Percentiles rank a stretch among this genome's conserved stretches.
phyloP scores from a whole-genome alignment of 2,329 filamentous ascomycete species.

The Calonectria pauciramosa region DNA sequence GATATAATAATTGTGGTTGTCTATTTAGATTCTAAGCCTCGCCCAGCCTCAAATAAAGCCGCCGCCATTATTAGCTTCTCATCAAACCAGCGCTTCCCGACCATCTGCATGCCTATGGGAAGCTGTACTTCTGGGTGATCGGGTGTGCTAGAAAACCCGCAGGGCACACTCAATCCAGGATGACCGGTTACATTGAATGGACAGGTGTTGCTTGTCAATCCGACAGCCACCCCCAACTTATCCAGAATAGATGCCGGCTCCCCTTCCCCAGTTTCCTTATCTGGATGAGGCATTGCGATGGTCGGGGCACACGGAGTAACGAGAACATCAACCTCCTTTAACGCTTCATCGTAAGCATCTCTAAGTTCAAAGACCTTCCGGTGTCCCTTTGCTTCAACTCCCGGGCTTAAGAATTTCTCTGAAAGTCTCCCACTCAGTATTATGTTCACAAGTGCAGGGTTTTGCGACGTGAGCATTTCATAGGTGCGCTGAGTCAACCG shows the following conservation, averaged over 20 bases:
- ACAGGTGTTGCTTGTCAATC: slow-evolving; percentile 60
- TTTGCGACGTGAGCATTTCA: slow-evolving; percentile 56
- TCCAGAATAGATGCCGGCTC: slow-evolving; percentile 46
- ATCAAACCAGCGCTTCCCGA: slow-evolving; percentile 47
- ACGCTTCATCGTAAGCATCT: slow-evolving; percentile 61
- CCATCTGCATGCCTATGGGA: slow-evolving; percentile 49
- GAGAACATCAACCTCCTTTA: slow-evolving; percentile 61
- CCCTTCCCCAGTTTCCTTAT: slow-evolving; percentile 43
- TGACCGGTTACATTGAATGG: slow-evolving; percentile 66
- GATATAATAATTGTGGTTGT: background rate
- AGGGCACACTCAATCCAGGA: slow-evolving; percentile 62
- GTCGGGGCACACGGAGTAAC: slow-evolving; percentile 63
- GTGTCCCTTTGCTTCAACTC: slow-evolving; percentile 60
- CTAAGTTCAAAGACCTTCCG: slow-evolving; percentile 55
- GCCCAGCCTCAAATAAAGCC: slow-evolving; percentile 42
- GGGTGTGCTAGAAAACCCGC: slow-evolving; percentile 38
- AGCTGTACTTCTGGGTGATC: slow-evolving; percentile 33
- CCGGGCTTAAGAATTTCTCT: slow-evolving; percentile 39
- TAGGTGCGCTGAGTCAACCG: slow-evolving; percentile 57
- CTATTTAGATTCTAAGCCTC: background rate
- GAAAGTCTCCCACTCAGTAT: slow-evolving; percentile 56
- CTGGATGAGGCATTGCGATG: slow-evolving; percentile 55
- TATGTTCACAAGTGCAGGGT: slow-evolving; percentile 63
- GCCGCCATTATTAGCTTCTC: slow-evolving; percentile 39
- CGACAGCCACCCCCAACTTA: slow-evolving; percentile 59